A percentile compares a stretch with the other conserved stretches of the same genome.
Evolutionary conservation across 1,284 basidiomycete genomes (phyloP).

Genomic region (Peniophora sp.): DNA sequence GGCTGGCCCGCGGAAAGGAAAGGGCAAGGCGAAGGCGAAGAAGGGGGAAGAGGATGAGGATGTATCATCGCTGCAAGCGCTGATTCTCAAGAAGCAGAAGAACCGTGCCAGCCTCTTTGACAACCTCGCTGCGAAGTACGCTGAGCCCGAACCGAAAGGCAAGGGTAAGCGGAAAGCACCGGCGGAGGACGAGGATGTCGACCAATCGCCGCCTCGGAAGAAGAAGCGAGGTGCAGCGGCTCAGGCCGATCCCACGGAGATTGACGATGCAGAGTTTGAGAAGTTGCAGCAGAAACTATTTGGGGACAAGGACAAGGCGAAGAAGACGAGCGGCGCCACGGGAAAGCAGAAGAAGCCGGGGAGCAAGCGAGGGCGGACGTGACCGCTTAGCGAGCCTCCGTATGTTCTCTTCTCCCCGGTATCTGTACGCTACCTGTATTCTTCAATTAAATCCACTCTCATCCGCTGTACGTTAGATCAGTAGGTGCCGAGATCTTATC

Average conservation of each 20-base stretch:
- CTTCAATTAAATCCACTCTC: no score
- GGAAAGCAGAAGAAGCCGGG: constrained; percentile 26
- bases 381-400: no score
- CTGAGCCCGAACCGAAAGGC: constrained; percentile 30
- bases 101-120: constrained; percentile 70
- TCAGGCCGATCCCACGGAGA: constrained; percentile 38
- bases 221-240: constrained; percentile 30
- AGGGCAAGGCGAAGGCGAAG: constrained; percentile 36
- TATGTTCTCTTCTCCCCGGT: no score
- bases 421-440: no score
- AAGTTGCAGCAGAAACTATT: constrained; percentile 55
- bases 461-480: no score
- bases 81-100: constrained; percentile 76
- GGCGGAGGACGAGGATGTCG: constrained; percentile 29
- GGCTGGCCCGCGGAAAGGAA: constrained; percentile 52
- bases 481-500: no score
- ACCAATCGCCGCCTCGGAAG: constrained; percentile 41
- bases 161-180: constrained; percentile 37
- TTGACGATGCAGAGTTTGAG: constrained; percentile 64
- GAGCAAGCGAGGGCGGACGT: constrained; percentile 16
- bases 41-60: constrained; percentile 32
- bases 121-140: constrained; percentile 78
- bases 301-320: constrained; percentile 28
- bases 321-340: constrained; percentile 14
- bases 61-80: constrained; percentile 66